Percentiles rank a stretch among this genome's conserved stretches.
phyloP scores from a whole-genome alignment of 495 filamentous ascomycete genomes.

The Apiosordaria backusii region DNA sequence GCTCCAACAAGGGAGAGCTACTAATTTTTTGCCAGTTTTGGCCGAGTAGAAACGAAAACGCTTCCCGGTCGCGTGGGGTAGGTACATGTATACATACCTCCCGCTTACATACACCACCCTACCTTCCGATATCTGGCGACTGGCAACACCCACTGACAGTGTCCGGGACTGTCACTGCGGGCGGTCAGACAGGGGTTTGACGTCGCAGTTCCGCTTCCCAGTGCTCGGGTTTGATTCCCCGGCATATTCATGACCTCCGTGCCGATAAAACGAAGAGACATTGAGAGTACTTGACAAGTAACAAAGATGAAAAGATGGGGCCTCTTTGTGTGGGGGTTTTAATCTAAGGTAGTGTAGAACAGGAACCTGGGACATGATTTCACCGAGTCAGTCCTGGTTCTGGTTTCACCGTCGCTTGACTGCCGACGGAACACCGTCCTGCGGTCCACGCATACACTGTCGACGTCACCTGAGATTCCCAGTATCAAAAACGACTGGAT shows the following conservation, averaged over 20 bases:
- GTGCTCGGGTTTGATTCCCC: neutral
- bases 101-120: neutral
- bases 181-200: neutral
- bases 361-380: neutral
- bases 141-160: neutral
- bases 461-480: neutral
- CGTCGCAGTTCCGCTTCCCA: neutral
- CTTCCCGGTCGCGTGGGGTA: constrained; percentile 3
- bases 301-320: neutral
- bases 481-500: neutral
- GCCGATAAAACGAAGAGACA: neutral
- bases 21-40: constrained; percentile 15
- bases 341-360: neutral
- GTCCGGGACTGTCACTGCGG: neutral
- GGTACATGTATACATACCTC: neutral
- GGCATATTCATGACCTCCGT: neutral
- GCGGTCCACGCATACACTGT: neutral
- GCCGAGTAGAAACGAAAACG: constrained; percentile 6
- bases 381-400: neutral
- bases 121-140: neutral
- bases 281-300: neutral
- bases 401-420: neutral
- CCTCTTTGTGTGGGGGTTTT: neutral
- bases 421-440: neutral
- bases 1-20: constrained; percentile 16